These are phyloP conservation scores for Eucalyptus marginata DNA, from an alignment of 345 rosid species.

Conservation along the genomic window DNA sequence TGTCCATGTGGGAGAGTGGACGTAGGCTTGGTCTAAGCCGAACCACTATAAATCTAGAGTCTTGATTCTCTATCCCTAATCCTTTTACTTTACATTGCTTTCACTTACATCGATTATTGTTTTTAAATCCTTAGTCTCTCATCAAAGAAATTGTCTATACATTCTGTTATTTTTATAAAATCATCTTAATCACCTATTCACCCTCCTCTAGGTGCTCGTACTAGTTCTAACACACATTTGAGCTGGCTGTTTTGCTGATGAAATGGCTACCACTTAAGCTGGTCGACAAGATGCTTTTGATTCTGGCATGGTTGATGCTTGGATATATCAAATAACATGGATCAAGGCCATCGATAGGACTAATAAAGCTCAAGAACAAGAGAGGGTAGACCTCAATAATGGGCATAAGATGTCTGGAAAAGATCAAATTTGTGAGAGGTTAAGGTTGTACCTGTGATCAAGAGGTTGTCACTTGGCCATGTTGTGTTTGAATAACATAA, in stretches of 20 bases:
- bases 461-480: slow-evolving; percentile 26
- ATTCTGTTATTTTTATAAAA: no score
- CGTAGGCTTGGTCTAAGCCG: no score
- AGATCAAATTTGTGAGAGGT: slow-evolving; percentile 47
- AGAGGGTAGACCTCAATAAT: slow-evolving; percentile 68
- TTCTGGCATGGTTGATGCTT: slow-evolving; percentile 33
- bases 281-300: slow-evolving; percentile 46
- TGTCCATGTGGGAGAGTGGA: no score
- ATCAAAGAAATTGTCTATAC: no score
- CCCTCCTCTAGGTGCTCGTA: no score
- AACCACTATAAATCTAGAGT: no score
- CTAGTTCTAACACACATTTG: no score
- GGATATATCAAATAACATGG: slow-evolving; percentile 19
- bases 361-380: slow-evolving; percentile 43
- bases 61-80: no score
- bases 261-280: slow-evolving; percentile 33
- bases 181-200: no score
- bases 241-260: slow-evolving; percentile 35
- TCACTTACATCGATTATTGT: no score
- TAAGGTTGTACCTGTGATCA: slow-evolving; percentile 47
- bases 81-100: no score
- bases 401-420: slow-evolving; percentile 61
- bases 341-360: slow-evolving; percentile 47
- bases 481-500: not conserved
- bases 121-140: no score